Evolutionary conservation across 805 yeast species (phyloP).

Genomic region (Ogataea philodendri): DNA sequence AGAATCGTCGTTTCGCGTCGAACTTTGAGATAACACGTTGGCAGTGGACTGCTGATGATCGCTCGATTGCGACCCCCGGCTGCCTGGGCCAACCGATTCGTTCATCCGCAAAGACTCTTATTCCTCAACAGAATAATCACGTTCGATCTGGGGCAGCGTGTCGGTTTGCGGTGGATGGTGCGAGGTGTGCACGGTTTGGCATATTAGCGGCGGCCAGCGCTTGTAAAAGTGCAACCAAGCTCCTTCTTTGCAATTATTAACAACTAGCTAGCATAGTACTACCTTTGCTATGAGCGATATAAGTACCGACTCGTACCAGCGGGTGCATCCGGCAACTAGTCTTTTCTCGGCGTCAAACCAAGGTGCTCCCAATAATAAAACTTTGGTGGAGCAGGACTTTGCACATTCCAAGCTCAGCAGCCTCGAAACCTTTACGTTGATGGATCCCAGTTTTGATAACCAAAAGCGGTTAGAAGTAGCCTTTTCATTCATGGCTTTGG

Average conservation of each 20-base stretch:
- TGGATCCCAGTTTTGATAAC: constrained; percentile 15
- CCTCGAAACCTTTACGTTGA: constrained; percentile 9
- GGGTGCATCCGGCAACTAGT: constrained; percentile 20
- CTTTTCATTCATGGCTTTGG: constrained; percentile 19
- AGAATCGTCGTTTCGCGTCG: too few relatives aligned
- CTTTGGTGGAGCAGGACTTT: constrained; percentile 17
- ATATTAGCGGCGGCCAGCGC: constrained; percentile 4
- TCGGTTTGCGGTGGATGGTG: neutral
- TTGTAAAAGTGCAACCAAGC: constrained; percentile 2
- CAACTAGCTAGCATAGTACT: constrained; percentile 12
- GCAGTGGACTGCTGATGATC: too few relatives aligned
- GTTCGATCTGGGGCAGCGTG: neutral
- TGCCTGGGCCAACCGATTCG: too few relatives aligned
- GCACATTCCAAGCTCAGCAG: constrained; percentile 14
- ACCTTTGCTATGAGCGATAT: constrained; percentile 18
- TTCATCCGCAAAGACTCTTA: too few relatives aligned
- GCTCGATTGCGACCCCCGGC: too few relatives aligned
- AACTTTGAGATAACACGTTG: too few relatives aligned
- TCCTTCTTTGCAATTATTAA: constrained; percentile 9
- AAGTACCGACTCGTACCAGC: constrained; percentile 18
- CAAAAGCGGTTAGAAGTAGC: constrained; percentile 16
- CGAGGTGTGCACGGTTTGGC: constrained; percentile 3
- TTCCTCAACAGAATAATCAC: too few relatives aligned
- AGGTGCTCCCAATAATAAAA: constrained; percentile 14
- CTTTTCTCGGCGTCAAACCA: constrained; percentile 21